Evolutionary conservation across 2,329 filamentous ascomycete species (phyloP).

Genomic region (Camillea tinctor): DNA sequence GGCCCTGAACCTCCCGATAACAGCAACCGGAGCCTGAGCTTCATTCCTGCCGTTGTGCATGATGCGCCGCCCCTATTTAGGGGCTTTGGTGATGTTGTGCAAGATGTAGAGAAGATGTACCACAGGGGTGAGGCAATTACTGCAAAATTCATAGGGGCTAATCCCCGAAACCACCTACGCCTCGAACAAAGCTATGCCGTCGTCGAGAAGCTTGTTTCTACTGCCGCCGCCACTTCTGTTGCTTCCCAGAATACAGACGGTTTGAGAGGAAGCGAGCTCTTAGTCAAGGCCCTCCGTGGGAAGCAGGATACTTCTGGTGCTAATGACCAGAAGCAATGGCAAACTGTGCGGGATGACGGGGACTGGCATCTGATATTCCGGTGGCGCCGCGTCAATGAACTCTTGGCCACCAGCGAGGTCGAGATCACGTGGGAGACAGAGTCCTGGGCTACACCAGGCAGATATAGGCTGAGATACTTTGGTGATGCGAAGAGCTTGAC

Average conservation of each 20-base stretch:
- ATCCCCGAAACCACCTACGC: constrained; percentile 81
- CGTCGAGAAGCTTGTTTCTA: constrained; percentile 60
- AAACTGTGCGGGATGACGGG: constrained; percentile 65
- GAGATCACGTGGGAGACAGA: constrained; percentile 77
- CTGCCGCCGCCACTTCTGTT: constrained; percentile 7
- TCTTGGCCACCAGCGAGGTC: constrained; percentile 74
- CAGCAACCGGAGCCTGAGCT: constrained; percentile 68
- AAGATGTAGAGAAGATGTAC: constrained; percentile 52
- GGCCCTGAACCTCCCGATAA: constrained; percentile 71
- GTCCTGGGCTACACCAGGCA: constrained; percentile 52
- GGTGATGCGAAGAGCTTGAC: constrained; percentile 71
- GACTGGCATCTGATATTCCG: constrained; percentile 82
- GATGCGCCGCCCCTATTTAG: constrained; percentile 66
- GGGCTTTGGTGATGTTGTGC: constrained; percentile 66
- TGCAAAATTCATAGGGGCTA: constrained; percentile 77
- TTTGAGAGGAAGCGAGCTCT: neutral
- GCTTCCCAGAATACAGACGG: constrained; percentile 10
- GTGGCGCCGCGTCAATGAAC: constrained; percentile 70
- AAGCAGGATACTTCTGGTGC: neutral
- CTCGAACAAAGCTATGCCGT: constrained; percentile 75
- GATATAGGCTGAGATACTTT: constrained; percentile 76
- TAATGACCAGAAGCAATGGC: constrained; percentile 49
- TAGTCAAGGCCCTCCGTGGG: neutral
- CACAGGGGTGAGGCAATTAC: constrained; percentile 56
- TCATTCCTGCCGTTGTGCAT: constrained; percentile 75